A percentile compares a stretch with the other conserved stretches of the same genome.
These are phyloP conservation scores for Rhizopogon rudus DNA, from an alignment of 768 basidiomycete genomes.

Conservation along the genomic window DNA sequence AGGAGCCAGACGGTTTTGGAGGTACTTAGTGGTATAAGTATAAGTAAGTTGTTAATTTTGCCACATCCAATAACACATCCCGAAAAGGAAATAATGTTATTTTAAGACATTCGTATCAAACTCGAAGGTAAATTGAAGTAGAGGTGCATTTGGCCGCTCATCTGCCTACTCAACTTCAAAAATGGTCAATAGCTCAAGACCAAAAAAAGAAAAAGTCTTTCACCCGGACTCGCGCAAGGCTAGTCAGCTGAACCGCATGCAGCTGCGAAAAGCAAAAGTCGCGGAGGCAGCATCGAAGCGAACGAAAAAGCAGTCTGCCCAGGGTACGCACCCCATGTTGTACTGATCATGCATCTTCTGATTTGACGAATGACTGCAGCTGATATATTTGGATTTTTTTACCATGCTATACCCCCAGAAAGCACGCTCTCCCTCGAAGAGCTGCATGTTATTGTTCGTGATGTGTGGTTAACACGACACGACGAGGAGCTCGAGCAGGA, in stretches of 20 bases:
- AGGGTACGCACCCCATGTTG: conserved; percentile 36
- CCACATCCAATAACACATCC: no score
- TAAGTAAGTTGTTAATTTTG: no score
- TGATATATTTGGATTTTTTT: conserved; percentile 74
- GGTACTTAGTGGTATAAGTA: no score
- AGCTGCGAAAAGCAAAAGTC: conserved; percentile 66
- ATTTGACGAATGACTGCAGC: conserved; percentile 30
- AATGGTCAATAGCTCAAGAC: conserved; percentile 13
- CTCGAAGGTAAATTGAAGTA: no score
- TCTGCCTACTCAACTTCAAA: neutral
- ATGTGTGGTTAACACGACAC: conserved; percentile 71
- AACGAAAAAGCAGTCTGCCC: conserved; percentile 46
- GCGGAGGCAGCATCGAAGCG: conserved; percentile 52
- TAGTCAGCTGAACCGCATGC: conserved; percentile 61
- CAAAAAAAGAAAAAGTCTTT: conserved; percentile 73
- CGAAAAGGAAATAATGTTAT: neutral
- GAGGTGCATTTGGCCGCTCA: no score
- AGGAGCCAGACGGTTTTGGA: no score
- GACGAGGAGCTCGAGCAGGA: conserved; percentile 64
- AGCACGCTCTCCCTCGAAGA: conserved; percentile 55
- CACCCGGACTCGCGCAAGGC: conserved; percentile 86
- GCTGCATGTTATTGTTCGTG: conserved; percentile 57
- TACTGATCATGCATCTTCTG: neutral
- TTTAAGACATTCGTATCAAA: no score
- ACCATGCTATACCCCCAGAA: conserved; percentile 60